Base-by-base conservation (phyloP, 2,329 filamentous ascomycete genomes). In the Fusarium sp. region DNA sequence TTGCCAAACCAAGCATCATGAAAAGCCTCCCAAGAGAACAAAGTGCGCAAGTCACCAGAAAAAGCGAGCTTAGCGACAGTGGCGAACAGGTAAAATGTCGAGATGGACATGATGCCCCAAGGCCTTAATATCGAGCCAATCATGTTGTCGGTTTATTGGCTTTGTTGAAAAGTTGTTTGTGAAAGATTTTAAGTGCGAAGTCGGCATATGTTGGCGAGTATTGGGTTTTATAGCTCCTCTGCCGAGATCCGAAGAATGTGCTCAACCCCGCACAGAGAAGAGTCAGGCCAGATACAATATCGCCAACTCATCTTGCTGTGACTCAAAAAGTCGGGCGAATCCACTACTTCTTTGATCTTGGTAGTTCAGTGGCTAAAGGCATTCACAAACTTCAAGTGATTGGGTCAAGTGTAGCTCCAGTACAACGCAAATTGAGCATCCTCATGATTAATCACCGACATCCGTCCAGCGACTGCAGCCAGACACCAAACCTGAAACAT, bases 1-100 rank as follows among this genome's bases (percentile, higher is more conserved):
- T 35, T 62, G 2, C 59, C 59, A 9, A 62, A 62, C 59, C 59
- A 62, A 7, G 59, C 59, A 8, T 62, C 59, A 8, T 62, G 42
- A 29, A 62, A 62, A 4, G 29, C 59, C n/a, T 62, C 40, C 59
- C 59, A 62, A n/a, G 59, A 62, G 29, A 62, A 24, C 7, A 62
- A 20, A 5, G 59, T 62, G 29, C 27, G 13, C 14, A 62, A 34
- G 2, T 62, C 40, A 13, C 59, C 59, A 14, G 40, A 20, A 14
- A 34, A 9, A 2, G 22, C 22, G 9, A 62, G 59, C 18, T 50
- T 62, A 16, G 20, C 31, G 18, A 62, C 27, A 2, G 59, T 62
- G n/a, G 22, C 9, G 22, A 35, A 27, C 13, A 62, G 40, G 9
- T 62, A 47, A 9, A 29, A 62, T 5, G 40, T 18, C 10, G 59